Evolutionary conservation across 2,329 filamentous ascomycete genomes (phyloP).

Genomic region (Penicillium sclerotigenum): DNA sequence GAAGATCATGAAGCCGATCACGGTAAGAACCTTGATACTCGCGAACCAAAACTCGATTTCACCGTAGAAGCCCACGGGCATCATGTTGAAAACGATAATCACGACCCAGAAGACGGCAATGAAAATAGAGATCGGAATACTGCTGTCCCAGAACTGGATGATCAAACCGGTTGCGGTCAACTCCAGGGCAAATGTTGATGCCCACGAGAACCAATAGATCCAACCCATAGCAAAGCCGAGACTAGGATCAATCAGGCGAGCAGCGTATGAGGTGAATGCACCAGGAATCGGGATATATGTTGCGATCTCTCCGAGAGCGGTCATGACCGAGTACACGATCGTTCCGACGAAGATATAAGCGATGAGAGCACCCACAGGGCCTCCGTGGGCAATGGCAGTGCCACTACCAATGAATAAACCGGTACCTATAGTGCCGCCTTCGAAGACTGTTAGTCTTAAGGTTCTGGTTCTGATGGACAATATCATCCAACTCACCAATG

Average conservation of each 20-base stretch:
- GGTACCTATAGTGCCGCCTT: conserved; percentile 65
- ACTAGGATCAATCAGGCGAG: conserved; percentile 68
- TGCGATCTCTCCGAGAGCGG: conserved; percentile 64
- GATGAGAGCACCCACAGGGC: conserved; percentile 64
- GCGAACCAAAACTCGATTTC: conserved; percentile 78
- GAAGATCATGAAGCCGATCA: conserved; percentile 73
- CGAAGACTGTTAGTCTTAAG: not conserved
- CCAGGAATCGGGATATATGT: conserved; percentile 73
- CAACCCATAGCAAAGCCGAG: conserved; percentile 75
- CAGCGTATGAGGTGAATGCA: conserved; percentile 71
- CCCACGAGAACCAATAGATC: conserved; percentile 80
- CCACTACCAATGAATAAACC: conserved; percentile 69
- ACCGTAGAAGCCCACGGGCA: conserved; percentile 69
- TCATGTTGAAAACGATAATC: conserved; percentile 65
- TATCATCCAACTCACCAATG: conserved; percentile 66
- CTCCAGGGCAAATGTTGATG: conserved; percentile 69
- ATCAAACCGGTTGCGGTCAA: conserved; percentile 69
- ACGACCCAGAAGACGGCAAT: conserved; percentile 70
- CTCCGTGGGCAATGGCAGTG: conserved; percentile 58
- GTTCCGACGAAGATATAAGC: conserved; percentile 67
- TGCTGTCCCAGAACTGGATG: conserved; percentile 68
- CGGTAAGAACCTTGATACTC: conserved; percentile 70
- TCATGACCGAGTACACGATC: conserved; percentile 73
- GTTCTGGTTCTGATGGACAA: not conserved
- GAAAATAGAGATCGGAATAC: conserved; percentile 65